These are phyloP conservation scores for Magnaporthiopsis rhizophila DNA, from an alignment of 2,329 filamentous ascomycete genomes.

Conservation along the genomic window DNA sequence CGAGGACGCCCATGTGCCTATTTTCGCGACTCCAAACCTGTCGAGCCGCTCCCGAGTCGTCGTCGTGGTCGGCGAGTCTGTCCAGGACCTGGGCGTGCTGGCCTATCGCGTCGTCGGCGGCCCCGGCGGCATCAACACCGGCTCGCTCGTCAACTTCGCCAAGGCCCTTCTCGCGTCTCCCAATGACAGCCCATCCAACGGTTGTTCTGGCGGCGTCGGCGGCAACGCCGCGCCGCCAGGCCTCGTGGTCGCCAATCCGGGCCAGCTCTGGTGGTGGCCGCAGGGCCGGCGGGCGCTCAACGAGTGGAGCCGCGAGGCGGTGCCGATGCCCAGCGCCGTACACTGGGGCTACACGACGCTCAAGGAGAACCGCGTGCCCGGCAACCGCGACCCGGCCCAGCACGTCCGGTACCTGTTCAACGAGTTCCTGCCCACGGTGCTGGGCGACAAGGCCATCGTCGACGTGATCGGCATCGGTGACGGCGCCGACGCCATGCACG, in stretches of 20 bases:
- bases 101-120: constrained; percentile 60
- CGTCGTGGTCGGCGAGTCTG: constrained; percentile 64
- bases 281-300: constrained; percentile 53
- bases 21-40: constrained; percentile 54
- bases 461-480: constrained; percentile 67
- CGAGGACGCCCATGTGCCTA: constrained; percentile 54
- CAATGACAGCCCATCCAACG: constrained; percentile 18
- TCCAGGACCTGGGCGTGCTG: constrained; percentile 66
- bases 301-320: constrained; percentile 42
- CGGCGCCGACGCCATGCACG: constrained; percentile 48
- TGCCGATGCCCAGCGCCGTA: constrained; percentile 56
- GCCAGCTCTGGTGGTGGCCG: constrained; percentile 71
- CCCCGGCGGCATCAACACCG: constrained; percentile 57
- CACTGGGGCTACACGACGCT: constrained; percentile 46
- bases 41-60: constrained; percentile 53
- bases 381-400: constrained; percentile 45
- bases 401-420: constrained; percentile 65
- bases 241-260: constrained; percentile 70
- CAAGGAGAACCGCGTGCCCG: constrained; percentile 52
- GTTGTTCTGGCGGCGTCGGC: background rate
- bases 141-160: constrained; percentile 62
- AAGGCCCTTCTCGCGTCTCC: constrained; percentile 30
- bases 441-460: constrained; percentile 42
- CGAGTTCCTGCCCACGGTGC: constrained; percentile 43
- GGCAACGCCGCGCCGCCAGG: constrained; percentile 41